Evolutionary conservation across 2,329 filamentous ascomycete genomes (phyloP).

Genomic region (Paracorniculantispora psalliotae): DNA sequence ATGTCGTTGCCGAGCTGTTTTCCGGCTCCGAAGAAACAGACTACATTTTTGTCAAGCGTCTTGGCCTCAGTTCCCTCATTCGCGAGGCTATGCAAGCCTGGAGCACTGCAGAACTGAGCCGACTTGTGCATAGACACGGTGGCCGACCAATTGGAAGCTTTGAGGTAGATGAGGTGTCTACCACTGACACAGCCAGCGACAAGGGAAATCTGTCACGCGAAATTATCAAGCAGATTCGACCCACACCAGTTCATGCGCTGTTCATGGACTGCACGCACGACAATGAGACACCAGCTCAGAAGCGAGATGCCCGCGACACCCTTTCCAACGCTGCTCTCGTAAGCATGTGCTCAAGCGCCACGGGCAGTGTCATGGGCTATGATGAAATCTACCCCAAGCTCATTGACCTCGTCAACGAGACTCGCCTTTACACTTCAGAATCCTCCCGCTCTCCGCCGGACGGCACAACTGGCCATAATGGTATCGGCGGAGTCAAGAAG

Average conservation of each 20-base stretch:
- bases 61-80: constrained; percentile 87
- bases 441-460: constrained; percentile 59
- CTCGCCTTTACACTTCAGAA: constrained; percentile 71
- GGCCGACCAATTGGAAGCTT: constrained; percentile 96
- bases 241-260: constrained; percentile 83
- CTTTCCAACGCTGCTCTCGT: constrained; percentile 91
- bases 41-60: constrained; percentile 88
- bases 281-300: constrained; percentile 93
- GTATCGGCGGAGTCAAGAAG: constrained; percentile 88
- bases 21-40: constrained; percentile 94
- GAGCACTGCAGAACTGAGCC: constrained; percentile 88
- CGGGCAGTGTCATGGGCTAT: constrained; percentile 95
- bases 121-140: constrained; percentile 88
- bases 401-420: constrained; percentile 91
- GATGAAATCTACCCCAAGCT: constrained; percentile 93
- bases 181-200: constrained; percentile 38
- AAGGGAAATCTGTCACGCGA: constrained; percentile 45
- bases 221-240: constrained; percentile 74
- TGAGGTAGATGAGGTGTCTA: constrained; percentile 80
- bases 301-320: constrained; percentile 89
- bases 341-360: constrained; percentile 91
- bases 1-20: constrained; percentile 92
- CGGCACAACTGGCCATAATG: constrained; percentile 63
- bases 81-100: constrained; percentile 98
- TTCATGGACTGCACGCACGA: constrained; percentile 99